Conservation (phyloP, 352 stramenopile genomes). For the Thraustochytrium striatum region DNA sequence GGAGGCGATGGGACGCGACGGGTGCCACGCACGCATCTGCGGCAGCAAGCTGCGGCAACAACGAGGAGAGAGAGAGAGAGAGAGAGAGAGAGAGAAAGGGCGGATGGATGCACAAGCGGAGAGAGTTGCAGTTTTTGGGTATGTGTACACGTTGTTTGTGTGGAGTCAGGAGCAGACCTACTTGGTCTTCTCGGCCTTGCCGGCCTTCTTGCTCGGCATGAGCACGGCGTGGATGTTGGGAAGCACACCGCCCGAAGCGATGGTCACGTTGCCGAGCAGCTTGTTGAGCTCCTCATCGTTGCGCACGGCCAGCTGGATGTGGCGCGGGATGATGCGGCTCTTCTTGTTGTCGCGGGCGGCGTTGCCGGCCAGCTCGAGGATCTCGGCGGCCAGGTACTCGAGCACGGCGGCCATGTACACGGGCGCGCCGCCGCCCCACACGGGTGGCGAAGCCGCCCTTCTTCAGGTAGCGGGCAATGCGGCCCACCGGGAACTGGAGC, state of each 20-base stretch:
- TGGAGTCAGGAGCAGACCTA: neutral
- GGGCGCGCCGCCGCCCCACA: slow-evolving; percentile 80
- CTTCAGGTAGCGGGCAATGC: slow-evolving; percentile 86
- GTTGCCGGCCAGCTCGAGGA: slow-evolving; percentile 84
- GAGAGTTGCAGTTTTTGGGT: neutral
- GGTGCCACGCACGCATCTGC: neutral
- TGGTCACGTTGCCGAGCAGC: slow-evolving; percentile 85
- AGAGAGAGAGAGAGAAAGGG: neutral
- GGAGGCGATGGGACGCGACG: neutral
- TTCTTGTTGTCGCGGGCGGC: slow-evolving; percentile 92
- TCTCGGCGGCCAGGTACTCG: slow-evolving; percentile 81
- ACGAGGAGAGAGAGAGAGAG: neutral
- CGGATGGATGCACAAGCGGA: no score
- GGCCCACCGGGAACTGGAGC: slow-evolving; percentile 90
- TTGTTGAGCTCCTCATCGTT: slow-evolving; percentile 95
- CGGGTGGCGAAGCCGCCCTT: slow-evolving; percentile 83
- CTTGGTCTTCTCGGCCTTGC: slow-evolving; percentile 50
- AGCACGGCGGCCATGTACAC: slow-evolving; percentile 88
- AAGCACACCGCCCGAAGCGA: slow-evolving; percentile 88
- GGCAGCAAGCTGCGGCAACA: neutral
- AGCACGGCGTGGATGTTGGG: slow-evolving; percentile 90
- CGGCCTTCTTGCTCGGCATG: slow-evolving; percentile 72
- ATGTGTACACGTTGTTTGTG: neutral
- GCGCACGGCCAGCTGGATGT: slow-evolving; percentile 90
- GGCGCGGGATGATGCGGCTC: slow-evolving; percentile 86